Evolutionary conservation across 768 basidiomycete species (phyloP), one percentile per base, ranked within the genome.

Genomic region (Scleroderma bovista): DNA sequence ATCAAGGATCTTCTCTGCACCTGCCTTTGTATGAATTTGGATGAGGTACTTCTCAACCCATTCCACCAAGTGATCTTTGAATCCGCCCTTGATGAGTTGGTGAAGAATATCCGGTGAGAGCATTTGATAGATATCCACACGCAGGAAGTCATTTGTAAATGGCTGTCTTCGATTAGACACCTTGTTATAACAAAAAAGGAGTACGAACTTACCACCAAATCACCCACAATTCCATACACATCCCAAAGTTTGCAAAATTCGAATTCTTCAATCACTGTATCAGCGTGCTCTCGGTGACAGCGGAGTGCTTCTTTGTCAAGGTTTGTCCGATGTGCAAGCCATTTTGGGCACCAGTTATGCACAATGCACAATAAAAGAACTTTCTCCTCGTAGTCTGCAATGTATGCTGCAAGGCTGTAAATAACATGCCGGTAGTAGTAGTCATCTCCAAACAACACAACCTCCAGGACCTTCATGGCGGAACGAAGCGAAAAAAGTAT

Each of bases 81-180:
- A 72, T 0, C 73, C 47, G 0, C 76, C 75, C 52, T 77, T 72
- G 57, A 75, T 65, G 0, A 78, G 59, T 54, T 76, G 74, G 51
- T 79, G 75, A 13, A 77, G 69, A 17, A 75, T 41, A 60, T 75
- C 62, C 19, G 69, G 66, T 0, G 69, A 71, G 16, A 77, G 49
- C 20, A 50, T 64, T 0, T 17, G 0, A 50, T 69, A 72, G 39
- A 78, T 76, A 52, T 77, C 53, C 16, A 31, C 17, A 34, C 9
- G n/a, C 5, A 9, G 45, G 7, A 43, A 43, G 4, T 29, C 10
- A 7, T 29, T 43, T 1, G 23, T 43, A 16, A 43, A 43, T 8
- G 13, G 24, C 41, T 43, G 24, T 29, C 41, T 29, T 43, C 24
- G 4, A 17, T 43, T 15, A 43, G 41, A 22, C 5, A 26, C 24